Conservation (phyloP, 306 rosid species). For the Coriaria nepalensis region DNA sequence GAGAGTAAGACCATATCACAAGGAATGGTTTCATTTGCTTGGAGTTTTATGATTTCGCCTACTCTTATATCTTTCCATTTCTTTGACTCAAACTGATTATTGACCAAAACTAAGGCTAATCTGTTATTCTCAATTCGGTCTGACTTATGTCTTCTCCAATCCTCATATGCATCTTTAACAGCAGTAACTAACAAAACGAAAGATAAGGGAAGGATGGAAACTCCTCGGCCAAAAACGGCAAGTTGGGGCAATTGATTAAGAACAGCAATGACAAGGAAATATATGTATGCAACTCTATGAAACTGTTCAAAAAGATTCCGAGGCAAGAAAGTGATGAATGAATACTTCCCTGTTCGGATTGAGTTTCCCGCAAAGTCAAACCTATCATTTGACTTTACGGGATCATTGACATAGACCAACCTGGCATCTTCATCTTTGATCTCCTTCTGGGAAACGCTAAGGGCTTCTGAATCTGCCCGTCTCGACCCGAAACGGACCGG, state of each 20-base stretch:
- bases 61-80: conserved; percentile 67
- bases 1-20: conserved; percentile 89
- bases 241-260: conserved; percentile 94
- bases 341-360: conserved; percentile 55
- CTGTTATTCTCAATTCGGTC: conserved; percentile 78
- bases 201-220: conserved; percentile 64
- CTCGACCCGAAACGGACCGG: conserved; percentile 63
- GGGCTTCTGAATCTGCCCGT: conserved; percentile 51
- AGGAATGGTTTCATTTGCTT: conserved; percentile 59
- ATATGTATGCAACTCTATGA: conserved; percentile 89
- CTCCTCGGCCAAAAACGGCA: conserved; percentile 84
- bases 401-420: conserved; percentile 48
- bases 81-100: conserved; percentile 35
- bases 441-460: conserved; percentile 67
- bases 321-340: conserved; percentile 62
- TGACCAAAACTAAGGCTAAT: conserved; percentile 52
- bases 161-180: conserved; percentile 83
- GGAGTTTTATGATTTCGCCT: conserved; percentile 65
- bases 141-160: conserved; percentile 73
- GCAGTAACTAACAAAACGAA: conserved; percentile 81
- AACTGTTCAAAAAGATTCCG: conserved; percentile 87
- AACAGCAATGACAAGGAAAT: conserved; percentile 71
- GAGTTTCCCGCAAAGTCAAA: conserved; percentile 59
- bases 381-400: conserved; percentile 47
- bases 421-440: conserved; percentile 76